Conservation (phyloP, 768 basidiomycete species). For the Lactarius quietus region DNA sequence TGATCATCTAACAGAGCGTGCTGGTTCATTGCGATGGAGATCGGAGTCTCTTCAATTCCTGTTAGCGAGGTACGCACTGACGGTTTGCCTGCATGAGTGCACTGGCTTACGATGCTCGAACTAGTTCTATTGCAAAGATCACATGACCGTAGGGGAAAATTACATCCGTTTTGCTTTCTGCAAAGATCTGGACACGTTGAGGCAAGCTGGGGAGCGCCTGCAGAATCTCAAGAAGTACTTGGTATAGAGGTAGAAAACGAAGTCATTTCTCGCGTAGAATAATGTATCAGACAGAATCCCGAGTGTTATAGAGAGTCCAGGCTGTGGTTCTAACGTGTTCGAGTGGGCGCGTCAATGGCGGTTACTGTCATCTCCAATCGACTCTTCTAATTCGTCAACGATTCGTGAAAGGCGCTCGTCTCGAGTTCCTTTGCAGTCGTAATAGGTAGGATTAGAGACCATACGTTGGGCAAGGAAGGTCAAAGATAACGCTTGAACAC, state of each 20-base stretch:
- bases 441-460: conserved; percentile 80
- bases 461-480: conserved; percentile 75
- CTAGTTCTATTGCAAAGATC: conserved; percentile 91
- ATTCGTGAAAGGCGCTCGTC: conserved; percentile 65
- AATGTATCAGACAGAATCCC: neutral
- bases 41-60: conserved; percentile 91
- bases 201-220: conserved; percentile 77
- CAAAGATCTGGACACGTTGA: conserved; percentile 87
- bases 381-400: conserved; percentile 50
- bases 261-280: conserved; percentile 10
- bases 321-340: conserved; percentile 1
- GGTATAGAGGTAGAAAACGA: conserved; percentile 15
- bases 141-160: conserved; percentile 79
- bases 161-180: conserved; percentile 93
- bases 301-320: neutral
- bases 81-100: conserved; percentile 3
- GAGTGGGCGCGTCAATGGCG: neutral
- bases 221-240: conserved; percentile 68
- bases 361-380: conserved; percentile 7
- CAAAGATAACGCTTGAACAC: conserved; percentile 74
- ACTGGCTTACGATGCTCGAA: conserved; percentile 2
- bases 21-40: conserved; percentile 91
- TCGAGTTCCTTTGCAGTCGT: conserved; percentile 51
- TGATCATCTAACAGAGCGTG: conserved; percentile 56
- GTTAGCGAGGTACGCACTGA: conserved; percentile 76